Evolutionary conservation across 441 rosid genomes (phyloP).

Genomic region (Pelargonium citronellum): DNA sequence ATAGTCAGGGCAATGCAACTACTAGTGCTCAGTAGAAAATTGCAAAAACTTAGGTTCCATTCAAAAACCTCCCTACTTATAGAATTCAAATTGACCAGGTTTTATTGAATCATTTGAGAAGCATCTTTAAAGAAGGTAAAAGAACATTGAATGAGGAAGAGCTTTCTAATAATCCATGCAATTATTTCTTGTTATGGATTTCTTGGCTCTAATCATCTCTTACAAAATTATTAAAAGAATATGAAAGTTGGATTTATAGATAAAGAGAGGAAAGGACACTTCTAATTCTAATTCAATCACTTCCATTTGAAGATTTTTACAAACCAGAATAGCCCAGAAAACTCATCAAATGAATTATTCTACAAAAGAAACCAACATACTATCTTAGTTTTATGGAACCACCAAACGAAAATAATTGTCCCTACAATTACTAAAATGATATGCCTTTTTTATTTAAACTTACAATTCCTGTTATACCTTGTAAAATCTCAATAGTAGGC

Average conservation of each 20-base stretch:
- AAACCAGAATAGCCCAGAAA: background rate
- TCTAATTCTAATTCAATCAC: background rate
- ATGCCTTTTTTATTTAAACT: background rate
- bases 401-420: background rate
- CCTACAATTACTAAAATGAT: background rate
- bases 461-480: background rate
- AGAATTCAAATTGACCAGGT: background rate
- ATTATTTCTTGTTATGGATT: background rate
- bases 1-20: background rate
- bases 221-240: background rate
- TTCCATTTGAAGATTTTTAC: background rate
- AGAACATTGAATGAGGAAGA: background rate
- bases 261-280: background rate
- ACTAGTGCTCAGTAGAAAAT: background rate
- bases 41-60: background rate
- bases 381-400: background rate
- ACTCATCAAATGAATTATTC: background rate
- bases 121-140: slow-evolving; percentile 1
- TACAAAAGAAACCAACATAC: background rate
- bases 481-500: too few relatives aligned
- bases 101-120: background rate
- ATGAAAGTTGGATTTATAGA: background rate
- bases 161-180: slow-evolving; percentile 1
- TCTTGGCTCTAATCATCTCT: background rate
- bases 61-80: background rate